A percentile compares a stretch with the other conserved stretches of the same genome.
Conservation (phyloP, 208 protist species). For the Acanthamoeba triangularis region DNA sequence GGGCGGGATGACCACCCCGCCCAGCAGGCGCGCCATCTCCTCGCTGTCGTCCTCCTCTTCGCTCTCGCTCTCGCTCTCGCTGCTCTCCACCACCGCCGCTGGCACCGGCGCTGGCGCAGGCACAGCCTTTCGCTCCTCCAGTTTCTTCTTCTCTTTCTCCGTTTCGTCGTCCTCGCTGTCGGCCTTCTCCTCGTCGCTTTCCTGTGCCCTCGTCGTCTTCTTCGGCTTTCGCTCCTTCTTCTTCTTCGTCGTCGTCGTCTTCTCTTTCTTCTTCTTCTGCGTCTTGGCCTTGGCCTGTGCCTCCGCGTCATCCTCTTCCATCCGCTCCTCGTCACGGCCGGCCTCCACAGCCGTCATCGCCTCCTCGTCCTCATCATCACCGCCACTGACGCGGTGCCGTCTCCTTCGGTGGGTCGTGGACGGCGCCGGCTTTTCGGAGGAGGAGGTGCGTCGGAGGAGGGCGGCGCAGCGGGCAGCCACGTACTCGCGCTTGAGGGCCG, state of each 20-base stretch:
- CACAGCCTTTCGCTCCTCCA: neutral
- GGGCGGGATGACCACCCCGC: neutral
- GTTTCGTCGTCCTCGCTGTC: neutral
- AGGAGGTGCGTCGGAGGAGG: neutral
- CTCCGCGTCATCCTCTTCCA: neutral
- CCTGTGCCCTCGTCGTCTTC: neutral
- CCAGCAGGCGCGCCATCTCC: neutral
- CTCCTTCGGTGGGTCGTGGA: neutral
- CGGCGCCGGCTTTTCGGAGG: neutral
- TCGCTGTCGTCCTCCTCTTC: constrained; percentile 12
- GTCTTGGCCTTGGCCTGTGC: neutral
- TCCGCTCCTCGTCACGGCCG: neutral
- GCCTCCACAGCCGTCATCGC: neutral
- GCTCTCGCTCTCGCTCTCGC: neutral
- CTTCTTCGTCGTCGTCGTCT: neutral
- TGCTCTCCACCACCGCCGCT: neutral
- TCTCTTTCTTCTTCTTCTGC: neutral
- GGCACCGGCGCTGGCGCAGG: neutral
- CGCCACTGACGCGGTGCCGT: neutral
- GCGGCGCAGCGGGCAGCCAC: neutral
- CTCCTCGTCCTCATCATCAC: neutral
- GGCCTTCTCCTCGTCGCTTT: no score
- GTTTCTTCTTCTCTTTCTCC: no score
- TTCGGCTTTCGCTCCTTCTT: no score
- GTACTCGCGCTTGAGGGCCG: constrained; percentile 18